Conservation (phyloP, 768 basidiomycete genomes). For the Tricholomella constricta region DNA sequence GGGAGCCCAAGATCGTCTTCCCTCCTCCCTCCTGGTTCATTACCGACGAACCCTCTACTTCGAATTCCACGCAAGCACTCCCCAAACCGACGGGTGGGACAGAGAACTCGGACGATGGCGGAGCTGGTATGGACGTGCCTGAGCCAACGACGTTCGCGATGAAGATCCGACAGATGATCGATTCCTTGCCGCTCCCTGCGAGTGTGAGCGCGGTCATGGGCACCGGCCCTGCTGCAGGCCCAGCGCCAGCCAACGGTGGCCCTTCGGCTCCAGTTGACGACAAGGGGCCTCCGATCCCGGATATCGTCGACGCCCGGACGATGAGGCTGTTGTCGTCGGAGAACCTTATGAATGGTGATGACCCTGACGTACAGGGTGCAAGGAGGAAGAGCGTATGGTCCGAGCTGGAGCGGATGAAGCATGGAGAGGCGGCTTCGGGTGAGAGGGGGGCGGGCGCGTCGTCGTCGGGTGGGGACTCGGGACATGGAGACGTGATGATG, state of each 20-base stretch:
- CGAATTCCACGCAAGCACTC: slow-evolving; percentile 5
- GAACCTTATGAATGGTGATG: slow-evolving; percentile 63
- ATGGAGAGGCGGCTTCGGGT: slow-evolving; percentile 4
- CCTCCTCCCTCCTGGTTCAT: slow-evolving; percentile 52
- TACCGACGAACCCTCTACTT: slow-evolving; percentile 28
- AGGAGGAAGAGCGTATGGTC: slow-evolving; percentile 57
- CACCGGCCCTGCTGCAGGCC: slow-evolving; percentile 12
- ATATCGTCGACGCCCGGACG: slow-evolving; percentile 48
- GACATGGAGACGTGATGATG: slow-evolving; percentile 69
- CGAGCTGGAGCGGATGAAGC: slow-evolving; percentile 52
- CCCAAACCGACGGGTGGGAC: not conserved
- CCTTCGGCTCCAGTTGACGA: slow-evolving; percentile 18
- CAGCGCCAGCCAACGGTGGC: not conserved
- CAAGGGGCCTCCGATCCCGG: slow-evolving; percentile 39
- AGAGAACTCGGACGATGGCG: slow-evolving; percentile 9
- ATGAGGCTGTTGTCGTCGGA: slow-evolving; percentile 57
- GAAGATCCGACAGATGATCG: slow-evolving; percentile 37
- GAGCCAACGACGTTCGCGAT: slow-evolving; percentile 41
- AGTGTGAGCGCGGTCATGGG: slow-evolving; percentile 19
- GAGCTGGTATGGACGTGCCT: slow-evolving; percentile 21
- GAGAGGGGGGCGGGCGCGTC: slow-evolving; percentile 20
- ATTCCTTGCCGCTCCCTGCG: slow-evolving; percentile 35
- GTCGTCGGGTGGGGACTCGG: slow-evolving; percentile 26
- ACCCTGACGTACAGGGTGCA: slow-evolving; percentile 17
- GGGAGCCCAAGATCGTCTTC: slow-evolving; percentile 33